phyloP scores from a whole-genome alignment of 257 asterid genomes.

The Solanum sitiens region DNA sequence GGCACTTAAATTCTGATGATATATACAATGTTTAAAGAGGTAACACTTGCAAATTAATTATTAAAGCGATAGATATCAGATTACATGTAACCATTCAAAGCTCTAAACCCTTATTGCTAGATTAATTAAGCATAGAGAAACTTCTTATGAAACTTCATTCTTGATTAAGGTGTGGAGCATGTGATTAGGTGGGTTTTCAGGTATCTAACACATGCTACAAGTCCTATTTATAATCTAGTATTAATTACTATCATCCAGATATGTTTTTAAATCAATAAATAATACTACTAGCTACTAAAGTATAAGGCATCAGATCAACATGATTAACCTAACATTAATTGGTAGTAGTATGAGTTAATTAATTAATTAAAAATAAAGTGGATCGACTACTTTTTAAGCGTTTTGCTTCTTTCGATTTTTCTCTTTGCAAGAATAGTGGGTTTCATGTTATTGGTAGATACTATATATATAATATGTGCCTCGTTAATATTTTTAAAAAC shows the following conservation, averaged over 20 bases:
- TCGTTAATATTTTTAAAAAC: background rate
- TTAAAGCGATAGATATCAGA: background rate
- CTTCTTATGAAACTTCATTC: constrained; percentile 1
- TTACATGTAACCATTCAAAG: background rate
- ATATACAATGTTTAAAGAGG: background rate
- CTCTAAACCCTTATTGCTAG: background rate
- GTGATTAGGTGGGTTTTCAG: constrained; percentile 64
- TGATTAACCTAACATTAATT: constrained; percentile 15
- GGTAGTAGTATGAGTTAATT: background rate
- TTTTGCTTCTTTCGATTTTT: constrained; percentile 1
- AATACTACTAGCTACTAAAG: background rate
- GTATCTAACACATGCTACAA: constrained; percentile 73
- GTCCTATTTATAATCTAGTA: constrained; percentile 12
- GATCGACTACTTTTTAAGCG: constrained; percentile 2
- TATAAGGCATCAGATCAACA: constrained; percentile 1
- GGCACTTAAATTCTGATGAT: background rate
- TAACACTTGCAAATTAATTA: background rate
- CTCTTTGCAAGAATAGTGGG: constrained; percentile 29
- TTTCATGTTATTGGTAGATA: constrained; percentile 50
- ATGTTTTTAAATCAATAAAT: background rate
- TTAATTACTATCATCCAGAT: background rate
- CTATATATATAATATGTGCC: background rate
- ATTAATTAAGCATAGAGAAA: background rate
- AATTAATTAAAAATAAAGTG: background rate
- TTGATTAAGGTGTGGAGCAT: constrained; percentile 40